phyloP scores from a whole-genome alignment of 2,329 filamentous ascomycete genomes.

The Metarhizium humberi region DNA sequence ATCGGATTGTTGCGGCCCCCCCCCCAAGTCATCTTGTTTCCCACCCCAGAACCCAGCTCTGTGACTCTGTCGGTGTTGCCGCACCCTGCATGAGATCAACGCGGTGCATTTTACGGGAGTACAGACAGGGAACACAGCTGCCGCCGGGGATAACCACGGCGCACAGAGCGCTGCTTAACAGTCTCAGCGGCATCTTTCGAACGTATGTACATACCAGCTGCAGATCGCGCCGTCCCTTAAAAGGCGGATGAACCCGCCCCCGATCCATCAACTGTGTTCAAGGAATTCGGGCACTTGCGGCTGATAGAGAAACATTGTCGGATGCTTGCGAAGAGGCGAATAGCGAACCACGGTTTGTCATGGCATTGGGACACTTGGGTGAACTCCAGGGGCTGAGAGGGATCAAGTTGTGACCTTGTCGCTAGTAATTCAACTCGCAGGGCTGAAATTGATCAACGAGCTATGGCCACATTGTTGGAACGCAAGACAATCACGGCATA shows the following conservation, averaged over 20 bases:
- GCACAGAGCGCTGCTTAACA: background rate
- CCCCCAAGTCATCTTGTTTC: background rate
- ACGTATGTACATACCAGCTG: background rate
- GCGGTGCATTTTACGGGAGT: background rate
- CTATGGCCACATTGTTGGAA: no score
- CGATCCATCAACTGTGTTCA: background rate
- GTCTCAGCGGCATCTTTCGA: no score
- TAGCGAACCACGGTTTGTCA: background rate
- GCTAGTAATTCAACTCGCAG: no score
- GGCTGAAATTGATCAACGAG: no score
- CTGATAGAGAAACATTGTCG: background rate
- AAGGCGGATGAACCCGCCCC: no score
- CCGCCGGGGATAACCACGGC: background rate
- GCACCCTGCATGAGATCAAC: background rate
- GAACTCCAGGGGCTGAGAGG: no score
- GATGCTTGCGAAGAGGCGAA: background rate
- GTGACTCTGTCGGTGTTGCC: background rate
- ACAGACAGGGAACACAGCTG: background rate
- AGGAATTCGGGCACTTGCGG: background rate
- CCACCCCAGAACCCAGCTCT: background rate
- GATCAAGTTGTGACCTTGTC: no score
- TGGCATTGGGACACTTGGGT: background rate
- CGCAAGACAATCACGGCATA: no score
- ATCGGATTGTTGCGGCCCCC: background rate
- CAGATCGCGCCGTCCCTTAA: background rate